Percentiles rank a stretch among this genome's conserved stretches.
phyloP scores from a whole-genome alignment of 768 basidiomycete species.

The Calocera cornea region DNA sequence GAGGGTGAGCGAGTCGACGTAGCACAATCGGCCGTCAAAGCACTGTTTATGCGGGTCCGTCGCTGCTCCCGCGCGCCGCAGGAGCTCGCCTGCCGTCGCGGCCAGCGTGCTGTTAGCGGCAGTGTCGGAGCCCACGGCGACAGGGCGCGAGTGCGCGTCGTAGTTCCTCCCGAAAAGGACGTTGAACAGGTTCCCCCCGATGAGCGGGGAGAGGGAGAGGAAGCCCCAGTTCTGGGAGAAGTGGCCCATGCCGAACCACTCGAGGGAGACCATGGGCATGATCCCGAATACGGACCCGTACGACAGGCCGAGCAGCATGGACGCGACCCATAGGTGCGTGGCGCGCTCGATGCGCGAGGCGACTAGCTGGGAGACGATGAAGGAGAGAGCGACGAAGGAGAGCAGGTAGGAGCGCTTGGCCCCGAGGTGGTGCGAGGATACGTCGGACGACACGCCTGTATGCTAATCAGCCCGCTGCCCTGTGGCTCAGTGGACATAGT shows the following conservation, averaged over 20 bases:
- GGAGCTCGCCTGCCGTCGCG: background rate
- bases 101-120: background rate
- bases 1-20: conserved; percentile 43
- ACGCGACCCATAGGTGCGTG: conserved; percentile 50
- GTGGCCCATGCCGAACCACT: conserved; percentile 80
- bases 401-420: conserved; percentile 58
- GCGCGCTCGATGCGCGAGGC: conserved; percentile 45
- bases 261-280: conserved; percentile 61
- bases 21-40: conserved; percentile 44
- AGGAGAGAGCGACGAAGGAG: conserved; percentile 48
- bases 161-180: conserved; percentile 67
- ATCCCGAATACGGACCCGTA: conserved; percentile 66
- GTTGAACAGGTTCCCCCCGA: conserved; percentile 77
- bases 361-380: conserved; percentile 58
- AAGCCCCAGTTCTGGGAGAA: conserved; percentile 83
- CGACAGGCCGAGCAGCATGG: conserved; percentile 42
- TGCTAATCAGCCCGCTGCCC: conserved; percentile 23
- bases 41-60: conserved; percentile 35
- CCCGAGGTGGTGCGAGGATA: conserved; percentile 39
- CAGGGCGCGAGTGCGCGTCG: conserved; percentile 45
- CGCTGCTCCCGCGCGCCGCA: conserved; percentile 15
- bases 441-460: conserved; percentile 57
- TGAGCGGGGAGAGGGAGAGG: conserved; percentile 49
- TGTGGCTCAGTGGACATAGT: background rate
- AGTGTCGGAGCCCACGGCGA: conserved; percentile 7